phyloP scores from a whole-genome alignment of 2,329 filamentous ascomycete genomes.

The Rhinocladiella mackenziei region DNA sequence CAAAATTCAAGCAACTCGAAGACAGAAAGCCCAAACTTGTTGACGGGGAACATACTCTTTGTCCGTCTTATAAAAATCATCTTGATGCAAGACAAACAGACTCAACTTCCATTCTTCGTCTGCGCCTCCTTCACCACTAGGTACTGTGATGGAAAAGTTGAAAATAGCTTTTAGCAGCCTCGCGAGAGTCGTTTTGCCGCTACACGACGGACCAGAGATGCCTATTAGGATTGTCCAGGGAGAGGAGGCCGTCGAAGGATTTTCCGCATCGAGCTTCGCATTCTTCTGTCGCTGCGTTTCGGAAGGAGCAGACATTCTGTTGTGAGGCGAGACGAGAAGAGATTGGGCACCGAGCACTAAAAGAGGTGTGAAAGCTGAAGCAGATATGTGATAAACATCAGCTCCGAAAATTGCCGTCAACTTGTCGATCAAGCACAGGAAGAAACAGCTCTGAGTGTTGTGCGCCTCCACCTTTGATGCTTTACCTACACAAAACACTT shows the following conservation, averaged over 20 bases:
- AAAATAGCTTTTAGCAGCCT: slow-evolving; percentile 80
- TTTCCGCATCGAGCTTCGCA: neutral
- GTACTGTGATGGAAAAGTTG: slow-evolving; percentile 39
- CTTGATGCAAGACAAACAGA: slow-evolving; percentile 79
- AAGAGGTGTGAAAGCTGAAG: no score
- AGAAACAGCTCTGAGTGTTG: no score
- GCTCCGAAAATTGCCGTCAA: no score
- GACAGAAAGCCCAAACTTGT: neutral
- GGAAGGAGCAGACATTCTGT: neutral
- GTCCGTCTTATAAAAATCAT: slow-evolving; percentile 85
- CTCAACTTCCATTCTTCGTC: slow-evolving; percentile 6
- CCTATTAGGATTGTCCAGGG: slow-evolving; percentile 60
- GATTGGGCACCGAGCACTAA: no score
- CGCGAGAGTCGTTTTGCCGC: slow-evolving; percentile 90
- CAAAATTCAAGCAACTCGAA: no score
- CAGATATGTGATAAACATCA: no score
- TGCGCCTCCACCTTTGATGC: no score
- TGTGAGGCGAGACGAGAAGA: no score
- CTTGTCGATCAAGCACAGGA: no score
- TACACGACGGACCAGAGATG: slow-evolving; percentile 85
- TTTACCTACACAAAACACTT: no score
- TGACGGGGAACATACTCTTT: slow-evolving; percentile 60
- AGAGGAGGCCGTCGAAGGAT: neutral
- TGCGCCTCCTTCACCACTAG: neutral
- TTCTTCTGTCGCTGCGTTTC: neutral